Evolutionary conservation across 345 rosid species (phyloP).

Genomic region (Eucalyptus cloeziana): DNA sequence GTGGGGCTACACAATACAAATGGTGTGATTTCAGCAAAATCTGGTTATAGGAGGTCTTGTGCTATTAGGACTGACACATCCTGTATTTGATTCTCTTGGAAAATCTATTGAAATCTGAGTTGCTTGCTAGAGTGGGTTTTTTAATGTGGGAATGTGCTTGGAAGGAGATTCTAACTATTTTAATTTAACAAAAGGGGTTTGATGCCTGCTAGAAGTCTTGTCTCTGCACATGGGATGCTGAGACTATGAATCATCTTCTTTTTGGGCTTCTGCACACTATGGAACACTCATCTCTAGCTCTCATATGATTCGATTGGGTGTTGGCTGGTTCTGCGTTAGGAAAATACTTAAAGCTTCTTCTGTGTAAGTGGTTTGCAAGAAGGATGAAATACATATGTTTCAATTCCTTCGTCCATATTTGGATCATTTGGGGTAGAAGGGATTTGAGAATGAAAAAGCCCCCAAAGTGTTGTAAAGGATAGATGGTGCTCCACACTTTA

Average conservation of each 20-base stretch:
- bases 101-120: background rate
- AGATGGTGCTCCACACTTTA: background rate
- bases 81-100: background rate
- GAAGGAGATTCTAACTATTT: background rate
- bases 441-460: background rate
- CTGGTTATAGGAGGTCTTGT: background rate
- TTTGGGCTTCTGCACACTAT: background rate
- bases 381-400: background rate
- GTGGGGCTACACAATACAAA: background rate
- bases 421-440: background rate
- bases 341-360: background rate
- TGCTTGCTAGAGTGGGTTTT: background rate
- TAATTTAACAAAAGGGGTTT: background rate
- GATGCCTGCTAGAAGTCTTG: background rate
- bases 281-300: background rate
- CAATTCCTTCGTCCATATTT: background rate
- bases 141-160: background rate
- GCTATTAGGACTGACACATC: background rate
- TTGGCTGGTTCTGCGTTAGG: background rate
- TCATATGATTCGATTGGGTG: background rate
- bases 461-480: background rate
- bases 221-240: background rate
- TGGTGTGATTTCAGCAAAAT: background rate
- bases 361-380: background rate
- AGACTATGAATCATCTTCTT: background rate